Evolutionary conservation across 2,329 filamentous ascomycete genomes (phyloP).

Genomic region (Pseudogymnoascus verrucosus): DNA sequence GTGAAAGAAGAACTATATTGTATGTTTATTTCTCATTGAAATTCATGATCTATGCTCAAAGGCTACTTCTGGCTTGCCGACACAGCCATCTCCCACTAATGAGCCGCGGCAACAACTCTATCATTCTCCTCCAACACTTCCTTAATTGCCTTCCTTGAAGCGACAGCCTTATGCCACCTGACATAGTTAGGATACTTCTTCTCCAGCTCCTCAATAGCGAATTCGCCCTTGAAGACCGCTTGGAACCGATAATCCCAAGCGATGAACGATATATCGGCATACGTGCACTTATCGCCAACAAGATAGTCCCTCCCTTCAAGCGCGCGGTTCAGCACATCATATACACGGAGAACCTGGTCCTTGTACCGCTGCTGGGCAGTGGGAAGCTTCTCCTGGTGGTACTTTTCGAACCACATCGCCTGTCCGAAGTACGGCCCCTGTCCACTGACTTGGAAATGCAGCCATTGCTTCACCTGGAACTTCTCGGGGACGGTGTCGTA

Average conservation of each 20-base stretch:
- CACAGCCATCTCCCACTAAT: neutral
- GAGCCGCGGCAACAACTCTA: neutral
- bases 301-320: slow-evolving; percentile 29
- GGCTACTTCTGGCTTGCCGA: neutral
- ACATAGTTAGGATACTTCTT: slow-evolving; percentile 12
- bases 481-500: slow-evolving; percentile 27
- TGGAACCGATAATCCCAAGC: slow-evolving; percentile 20
- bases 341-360: slow-evolving; percentile 35
- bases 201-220: slow-evolving; percentile 9
- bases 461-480: slow-evolving; percentile 29
- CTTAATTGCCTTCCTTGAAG: slow-evolving; percentile 16
- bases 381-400: slow-evolving; percentile 32
- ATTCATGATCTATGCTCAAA: too few relatives aligned
- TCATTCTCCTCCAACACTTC: slow-evolving; percentile 12
- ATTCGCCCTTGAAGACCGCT: neutral
- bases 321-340: slow-evolving; percentile 33
- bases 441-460: slow-evolving; percentile 31
- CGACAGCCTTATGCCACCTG: slow-evolving; percentile 13
- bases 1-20: neutral
- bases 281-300: slow-evolving; percentile 31
- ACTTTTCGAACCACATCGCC: slow-evolving; percentile 24
- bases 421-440: slow-evolving; percentile 34
- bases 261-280: slow-evolving; percentile 32
- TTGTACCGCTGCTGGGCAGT: slow-evolving; percentile 35
- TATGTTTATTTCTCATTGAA: neutral